Evolutionary conservation across 2,329 filamentous ascomycete species (phyloP), one percentile per base, ranked within the genome.

Genomic region (Stromatinia cepivora): DNA sequence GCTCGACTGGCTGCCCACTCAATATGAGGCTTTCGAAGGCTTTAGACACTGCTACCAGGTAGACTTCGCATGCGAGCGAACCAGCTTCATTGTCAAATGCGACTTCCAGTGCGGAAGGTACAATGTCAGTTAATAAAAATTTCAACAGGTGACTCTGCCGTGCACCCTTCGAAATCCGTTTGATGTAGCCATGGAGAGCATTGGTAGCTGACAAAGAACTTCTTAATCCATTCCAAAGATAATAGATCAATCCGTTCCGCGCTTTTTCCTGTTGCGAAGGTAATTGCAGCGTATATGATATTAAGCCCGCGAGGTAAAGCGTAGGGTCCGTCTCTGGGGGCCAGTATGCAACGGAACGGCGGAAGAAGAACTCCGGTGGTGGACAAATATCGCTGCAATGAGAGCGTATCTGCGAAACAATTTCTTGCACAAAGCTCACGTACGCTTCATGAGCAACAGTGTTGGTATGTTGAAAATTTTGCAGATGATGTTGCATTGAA

Each of bases 151-250:
- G 69, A 63, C 59, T 71, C 34, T 73, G 69, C n/a, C 69, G 72
- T 71, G 74, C 72, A 42, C 68, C 72, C 58, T 70, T 72, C 8
- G 65, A 71, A 28, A 77, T 67, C 59, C 71, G 71, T 6, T 45
- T 66, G 28, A 69, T 70, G 39, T 75, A 73, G 22, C 70, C 70
- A 31, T 64, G 45, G 25, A 73, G 45, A 13, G 61, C 64, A 31
- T 61, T 62, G 31, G 66, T 59, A 17, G 69, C 64, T 20, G 72
- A 65, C 7, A 77, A 48, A 36, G 76, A 72, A 46, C 70, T 75
- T 62, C 71, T 73, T 72, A 76, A 77, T 15, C 73, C 73, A 66
- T 71, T 75, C 65, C 72, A 73, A 8, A 78, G 72, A 67, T 77
- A 78, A 66, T 76, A 72, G 54, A 77, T 77, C 13, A 77, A 70